Evolutionary conservation across 306 rosid species (phyloP).

Genomic region (Vigna trinervia): DNA sequence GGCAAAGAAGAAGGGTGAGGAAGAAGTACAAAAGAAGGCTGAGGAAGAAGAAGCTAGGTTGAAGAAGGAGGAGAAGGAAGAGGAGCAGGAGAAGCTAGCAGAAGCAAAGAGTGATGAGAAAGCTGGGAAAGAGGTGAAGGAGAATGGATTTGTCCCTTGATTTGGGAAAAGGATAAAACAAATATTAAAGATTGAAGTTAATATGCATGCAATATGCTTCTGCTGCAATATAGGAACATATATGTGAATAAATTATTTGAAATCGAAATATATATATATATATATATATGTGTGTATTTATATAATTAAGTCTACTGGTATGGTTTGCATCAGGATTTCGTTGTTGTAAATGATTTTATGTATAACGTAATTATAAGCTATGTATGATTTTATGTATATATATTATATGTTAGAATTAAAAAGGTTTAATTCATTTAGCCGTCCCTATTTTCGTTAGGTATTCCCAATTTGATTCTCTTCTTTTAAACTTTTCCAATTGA

Average conservation of each 20-base stretch:
- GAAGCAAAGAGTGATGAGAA: background rate
- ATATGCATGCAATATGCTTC: background rate
- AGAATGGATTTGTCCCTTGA: slow-evolving; percentile 7
- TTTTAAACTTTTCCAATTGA: too few relatives aligned
- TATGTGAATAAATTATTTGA: background rate
- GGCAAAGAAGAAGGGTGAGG: background rate
- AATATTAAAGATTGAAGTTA: background rate
- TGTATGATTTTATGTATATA: too few relatives aligned
- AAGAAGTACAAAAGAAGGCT: background rate
- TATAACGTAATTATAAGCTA: background rate
- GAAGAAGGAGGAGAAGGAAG: background rate
- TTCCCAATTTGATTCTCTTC: too few relatives aligned
- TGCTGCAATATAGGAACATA: background rate
- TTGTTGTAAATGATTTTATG: background rate
- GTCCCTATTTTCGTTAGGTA: too few relatives aligned
- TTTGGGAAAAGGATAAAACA: background rate
- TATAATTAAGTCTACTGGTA: background rate
- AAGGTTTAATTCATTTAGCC: too few relatives aligned
- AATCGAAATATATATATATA: too few relatives aligned
- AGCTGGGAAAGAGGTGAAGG: slow-evolving; percentile 9
- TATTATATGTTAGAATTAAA: too few relatives aligned
- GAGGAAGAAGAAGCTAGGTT: background rate
- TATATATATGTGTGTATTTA: too few relatives aligned
- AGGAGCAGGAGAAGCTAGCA: background rate
- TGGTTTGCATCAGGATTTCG: background rate